Evolutionary conservation across 1,139 yeast genomes (phyloP), one percentile per base, ranked within the genome.

Genomic region (Geotrichum histeridarum): DNA sequence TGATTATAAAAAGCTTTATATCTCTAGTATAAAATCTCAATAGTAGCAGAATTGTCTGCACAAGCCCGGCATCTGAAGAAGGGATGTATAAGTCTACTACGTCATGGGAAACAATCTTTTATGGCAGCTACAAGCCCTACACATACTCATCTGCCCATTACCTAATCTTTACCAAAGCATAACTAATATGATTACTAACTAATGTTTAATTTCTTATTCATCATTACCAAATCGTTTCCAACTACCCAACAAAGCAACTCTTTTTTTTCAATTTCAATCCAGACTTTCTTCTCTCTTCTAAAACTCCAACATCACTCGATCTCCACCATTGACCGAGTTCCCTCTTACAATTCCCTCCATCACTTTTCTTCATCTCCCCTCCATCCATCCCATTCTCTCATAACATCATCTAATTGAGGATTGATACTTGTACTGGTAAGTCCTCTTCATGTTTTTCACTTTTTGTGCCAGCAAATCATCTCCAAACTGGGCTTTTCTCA

Each of bases 221-320:
- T n/a, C 30, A 17, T 7, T 15, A 41, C 8, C 17, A 18, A 41
- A 41, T 15, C 3, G n/a, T 4, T 15, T 15, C n/a, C 8, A 6
- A 31, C n/a, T 43, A 18, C 37, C 35, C 38, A 43, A 31, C 36
- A 33, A 31, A 43, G 27, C 14, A 31, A 32, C 37, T 33, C 33
- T 45, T 45, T 31, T 44, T 18, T 17, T 14, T 27, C 37, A 17
- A n/a, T 44, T 44, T 45, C 39, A 9, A 15, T 30, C 31, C n/a
- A 8, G 15, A 8, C 18, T 45, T 36, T 35, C 42, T 36, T 35
- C 18, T 36, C 15, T 18, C 32, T 27, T 22, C 15, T 11, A 17
- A 45, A 45, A 45, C 39, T 45, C 39, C n/a, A 37, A 2, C 48
- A 35, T 35, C 48, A 15, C 30, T 27, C 42, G 30, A 33, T 37